Base-by-base conservation (phyloP, 2,329 filamentous ascomycete genomes). In the Ceratocystis colombiana region DNA sequence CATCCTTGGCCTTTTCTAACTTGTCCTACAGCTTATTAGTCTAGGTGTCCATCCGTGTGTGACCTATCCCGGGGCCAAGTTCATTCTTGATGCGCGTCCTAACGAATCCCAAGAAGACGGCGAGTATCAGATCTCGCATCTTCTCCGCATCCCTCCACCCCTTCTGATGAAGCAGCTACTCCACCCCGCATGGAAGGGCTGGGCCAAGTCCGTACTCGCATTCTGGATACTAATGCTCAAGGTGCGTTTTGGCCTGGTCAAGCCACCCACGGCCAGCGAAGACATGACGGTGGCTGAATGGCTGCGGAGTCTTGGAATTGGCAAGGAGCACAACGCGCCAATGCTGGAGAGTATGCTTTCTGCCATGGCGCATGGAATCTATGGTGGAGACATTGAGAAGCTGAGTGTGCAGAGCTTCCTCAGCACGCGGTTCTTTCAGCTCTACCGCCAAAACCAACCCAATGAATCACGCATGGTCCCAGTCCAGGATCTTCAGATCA, bases 301-400 rank as follows among this genome's bases (percentile, higher is more conserved):
- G 73, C 70, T 77, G 53, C 70, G 73, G 45, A 63, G 70, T 15
- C 66, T 69, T 28, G 67, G 67, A 17, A 64, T 69, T 17, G 62
- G 69, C 65, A 65, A 65, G 30, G 66, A 66, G 28, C 22, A 68
- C 25, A 37, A 41, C 12, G 69, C 48, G 67, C 72, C 44, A 69
- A 88, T 5, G 84, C 84, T 15, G 80, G 94, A 70, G 92, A 95
- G 71, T 65, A 96, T 20, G 76, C 85, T 5, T 20, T 96, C 90
- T 4, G 90, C 87, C 64, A 77, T 85, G 72, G 72, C 90, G 64
- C 94, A 97, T 75, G 94, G 94, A 53, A 90, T 97, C 67, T 96
- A 95, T 74, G 94, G 92, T 25, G 94, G 94, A 4, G 89, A 96
- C 75, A 84, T 96, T 61, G 85, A 89, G 73, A 82, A 87, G 72